Base-by-base conservation (phyloP, 345 rosid species). In the Salix caprea region DNA sequence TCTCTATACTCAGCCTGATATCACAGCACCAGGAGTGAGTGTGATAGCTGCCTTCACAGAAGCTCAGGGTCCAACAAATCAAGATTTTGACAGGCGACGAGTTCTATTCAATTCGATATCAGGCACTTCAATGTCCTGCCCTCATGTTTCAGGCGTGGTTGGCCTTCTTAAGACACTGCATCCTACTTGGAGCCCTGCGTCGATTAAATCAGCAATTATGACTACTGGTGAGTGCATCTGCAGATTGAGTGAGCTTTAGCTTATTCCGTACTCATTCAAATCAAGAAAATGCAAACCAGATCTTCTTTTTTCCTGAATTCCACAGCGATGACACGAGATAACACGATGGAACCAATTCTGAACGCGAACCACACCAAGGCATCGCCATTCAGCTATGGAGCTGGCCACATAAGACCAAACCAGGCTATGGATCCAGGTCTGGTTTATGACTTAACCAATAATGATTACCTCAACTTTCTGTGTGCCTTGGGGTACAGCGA, bases 41-140 rank as follows among this genome's bases (percentile, higher is more conserved):
- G 18, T 82, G 15, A 77, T 82, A 26, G 84, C 81, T 11, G 81
- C 81, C 32, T 82, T 56, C 71, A 70, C 82, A 39, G 30, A 71
- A 71, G 82, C 76, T 75, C 48, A 73, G 62, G 80, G 77, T 30
- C 84, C 80, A 69, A 81, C 84, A 34, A 73, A 81, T 42, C 68
- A 50, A 81, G 78, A 39, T 16, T 81, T 81, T 10, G 84, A 81
- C 5, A 73, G 16, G 7, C 77, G 80, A 52, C 48, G 84, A 48
- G 78, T 81, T 68, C 72, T 19, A 23, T 81, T 72, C 12, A 81
- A 81, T 74, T 60, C 80, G 3, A 8, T 80, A 44, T 80, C 83
- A 60, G 84, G 84, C 11, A 81, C 84, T 73, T 81, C 84, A 26
- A 81, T 81, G 84, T 73, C 84, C 7, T 81, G 84, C 30, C 84